phyloP scores from a whole-genome alignment of 495 filamentous ascomycete species.

The Penicillium antarcticum region DNA sequence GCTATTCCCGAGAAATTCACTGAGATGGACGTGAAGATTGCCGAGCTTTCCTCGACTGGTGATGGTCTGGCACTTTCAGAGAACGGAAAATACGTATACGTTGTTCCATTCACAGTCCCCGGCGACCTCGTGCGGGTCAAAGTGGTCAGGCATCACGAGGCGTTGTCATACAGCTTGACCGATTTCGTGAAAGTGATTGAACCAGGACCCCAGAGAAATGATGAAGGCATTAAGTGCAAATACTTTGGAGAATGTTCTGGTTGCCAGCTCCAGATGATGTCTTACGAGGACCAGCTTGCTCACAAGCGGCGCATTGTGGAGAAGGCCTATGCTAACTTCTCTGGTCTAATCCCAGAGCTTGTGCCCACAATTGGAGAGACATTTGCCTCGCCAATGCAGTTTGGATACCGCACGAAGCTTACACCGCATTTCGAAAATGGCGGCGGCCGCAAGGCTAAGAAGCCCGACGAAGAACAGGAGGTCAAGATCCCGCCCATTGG shows the following conservation, averaged over 20 bases:
- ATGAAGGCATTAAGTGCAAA: conserved; percentile 69
- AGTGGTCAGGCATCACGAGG: conserved; percentile 63
- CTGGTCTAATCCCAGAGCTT: conserved; percentile 67
- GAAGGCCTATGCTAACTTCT: conserved; percentile 91
- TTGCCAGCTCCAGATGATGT: conserved; percentile 96
- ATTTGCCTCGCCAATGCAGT: conserved; percentile 84
- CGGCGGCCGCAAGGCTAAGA: conserved; percentile 37
- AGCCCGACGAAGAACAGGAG: conserved; percentile 31
- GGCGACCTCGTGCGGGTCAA: conserved; percentile 80
- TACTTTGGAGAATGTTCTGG: conserved; percentile 89
- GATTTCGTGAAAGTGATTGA: conserved; percentile 77
- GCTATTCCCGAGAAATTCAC: conserved; percentile 63
- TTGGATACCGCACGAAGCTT: conserved; percentile 92
- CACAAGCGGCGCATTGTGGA: conserved; percentile 85
- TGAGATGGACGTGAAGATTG: conserved; percentile 75
- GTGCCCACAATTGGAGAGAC: conserved; percentile 78
- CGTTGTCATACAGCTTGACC: conserved; percentile 62
- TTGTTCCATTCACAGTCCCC: conserved; percentile 84
- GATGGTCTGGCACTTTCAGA: conserved; percentile 73
- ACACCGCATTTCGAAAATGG: conserved; percentile 85
- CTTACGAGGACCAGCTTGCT: conserved; percentile 78
- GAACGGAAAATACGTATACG: conserved; percentile 70
- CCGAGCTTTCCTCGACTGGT: conserved; percentile 81
- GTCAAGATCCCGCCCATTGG: conserved; percentile 71
- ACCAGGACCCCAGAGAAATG: conserved; percentile 73